These are phyloP conservation scores for Cyclostephanos tholiformis DNA, from an alignment of 108 stramenopile species.

Conservation along the genomic window DNA sequence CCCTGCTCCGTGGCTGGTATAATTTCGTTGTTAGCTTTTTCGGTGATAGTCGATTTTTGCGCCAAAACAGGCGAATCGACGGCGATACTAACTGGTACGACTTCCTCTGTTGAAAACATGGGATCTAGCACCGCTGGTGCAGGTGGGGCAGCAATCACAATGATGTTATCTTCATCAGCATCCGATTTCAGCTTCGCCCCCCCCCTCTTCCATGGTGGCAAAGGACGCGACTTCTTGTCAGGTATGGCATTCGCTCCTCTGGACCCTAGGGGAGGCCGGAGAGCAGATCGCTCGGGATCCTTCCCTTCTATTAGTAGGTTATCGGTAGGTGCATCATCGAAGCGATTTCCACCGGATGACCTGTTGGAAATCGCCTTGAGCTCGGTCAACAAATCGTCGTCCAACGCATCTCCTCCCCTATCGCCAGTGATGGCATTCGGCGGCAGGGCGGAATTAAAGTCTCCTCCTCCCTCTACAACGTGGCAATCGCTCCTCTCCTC, in stretches of 20 bases:
- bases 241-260: background rate
- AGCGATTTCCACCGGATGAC: constrained; percentile 40
- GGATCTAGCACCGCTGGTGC: background rate
- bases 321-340: constrained; percentile 14
- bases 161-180: constrained; percentile 1
- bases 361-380: constrained; percentile 58
- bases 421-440: constrained; percentile 69
- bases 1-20: background rate
- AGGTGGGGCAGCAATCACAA: constrained; percentile 13
- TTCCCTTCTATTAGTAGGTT: background rate
- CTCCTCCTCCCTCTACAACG: constrained; percentile 16
- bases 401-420: constrained; percentile 73
- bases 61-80: background rate
- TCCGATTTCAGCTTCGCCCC: constrained; percentile 12
- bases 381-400: constrained; percentile 59
- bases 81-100: background rate
- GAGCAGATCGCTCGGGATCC: background rate
- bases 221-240: background rate
- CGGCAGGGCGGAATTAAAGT: constrained; percentile 47
- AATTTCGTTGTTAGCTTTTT: constrained; percentile 5
- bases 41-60: constrained; percentile 5
- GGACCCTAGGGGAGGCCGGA: constrained; percentile 14
- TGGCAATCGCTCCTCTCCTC: background rate
- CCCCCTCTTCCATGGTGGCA: constrained; percentile 38
- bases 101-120: background rate